Evolutionary conservation across 768 basidiomycete species (phyloP).

Genomic region (Trametes coccinea): DNA sequence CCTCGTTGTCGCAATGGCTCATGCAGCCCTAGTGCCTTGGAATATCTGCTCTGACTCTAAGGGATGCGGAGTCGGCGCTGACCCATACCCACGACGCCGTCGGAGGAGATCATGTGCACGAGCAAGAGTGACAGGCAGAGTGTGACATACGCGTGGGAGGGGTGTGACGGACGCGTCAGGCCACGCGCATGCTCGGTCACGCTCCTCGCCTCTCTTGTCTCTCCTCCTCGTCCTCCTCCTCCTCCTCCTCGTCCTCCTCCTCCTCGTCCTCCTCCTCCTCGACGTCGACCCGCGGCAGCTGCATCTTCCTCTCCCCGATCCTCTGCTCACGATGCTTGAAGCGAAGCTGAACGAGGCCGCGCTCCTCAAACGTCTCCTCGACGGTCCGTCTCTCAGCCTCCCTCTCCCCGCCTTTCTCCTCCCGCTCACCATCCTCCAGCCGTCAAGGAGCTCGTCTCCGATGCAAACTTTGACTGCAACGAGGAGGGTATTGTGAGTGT

Average conservation of each 20-base stretch:
- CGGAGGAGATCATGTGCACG: too few species aligned
- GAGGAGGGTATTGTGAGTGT: slow-evolving; percentile 85
- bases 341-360: slow-evolving; percentile 87
- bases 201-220: too few species aligned
- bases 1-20: too few species aligned
- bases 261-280: not conserved
- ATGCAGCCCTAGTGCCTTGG: too few species aligned
- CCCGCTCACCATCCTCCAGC: slow-evolving; percentile 48
- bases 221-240: not conserved
- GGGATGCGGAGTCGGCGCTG: too few species aligned
- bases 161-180: slow-evolving; percentile 5
- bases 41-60: too few species aligned
- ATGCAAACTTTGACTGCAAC: slow-evolving; percentile 96
- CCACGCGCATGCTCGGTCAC: not conserved
- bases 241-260: not conserved
- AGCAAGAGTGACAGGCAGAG: too few species aligned
- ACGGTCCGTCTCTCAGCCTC: slow-evolving; percentile 67
- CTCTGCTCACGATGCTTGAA: slow-evolving; percentile 63
- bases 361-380: slow-evolving; percentile 88
- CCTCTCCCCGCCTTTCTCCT: not conserved
- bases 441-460: slow-evolving; percentile 95
- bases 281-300: too few species aligned
- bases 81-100: too few species aligned
- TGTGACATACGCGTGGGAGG: not conserved
- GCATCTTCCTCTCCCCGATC: not conserved